phyloP scores from a whole-genome alignment of 106 monocot genomes.

The Phalaenopsis equestris region DNA sequence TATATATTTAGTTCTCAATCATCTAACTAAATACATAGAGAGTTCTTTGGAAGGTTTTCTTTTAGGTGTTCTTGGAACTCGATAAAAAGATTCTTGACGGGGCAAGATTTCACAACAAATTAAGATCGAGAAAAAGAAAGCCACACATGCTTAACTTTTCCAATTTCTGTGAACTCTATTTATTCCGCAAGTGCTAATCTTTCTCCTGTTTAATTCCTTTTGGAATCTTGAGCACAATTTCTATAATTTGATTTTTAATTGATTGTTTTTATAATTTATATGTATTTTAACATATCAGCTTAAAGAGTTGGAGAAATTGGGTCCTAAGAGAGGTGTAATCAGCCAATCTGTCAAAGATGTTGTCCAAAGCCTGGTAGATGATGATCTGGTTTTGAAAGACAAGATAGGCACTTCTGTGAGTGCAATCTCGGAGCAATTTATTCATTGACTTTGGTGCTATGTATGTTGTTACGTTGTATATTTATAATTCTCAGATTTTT shows the following conservation, averaged over 20 bases:
- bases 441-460: background rate
- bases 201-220: background rate
- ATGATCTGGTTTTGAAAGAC: conserved; percentile 96
- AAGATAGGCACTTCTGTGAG: conserved; percentile 97
- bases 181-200: background rate
- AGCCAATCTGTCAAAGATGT: conserved; percentile 98
- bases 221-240: background rate
- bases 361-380: conserved; percentile 88
- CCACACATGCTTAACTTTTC: no score
- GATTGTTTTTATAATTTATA: background rate
- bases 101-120: no score
- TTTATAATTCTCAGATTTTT: background rate
- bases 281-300: conserved; percentile 32
- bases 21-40: no score
- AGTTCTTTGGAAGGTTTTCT: no score
- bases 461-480: background rate
- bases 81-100: no score
- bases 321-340: conserved; percentile 94
- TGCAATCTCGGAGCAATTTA: conserved; percentile 12
- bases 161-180: background rate
- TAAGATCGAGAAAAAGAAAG: no score
- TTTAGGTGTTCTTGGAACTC: no score
- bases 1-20: no score
- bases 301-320: conserved; percentile 92
- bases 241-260: background rate